Base-by-base conservation (phyloP, 768 basidiomycete genomes). In the Pulveroboletus sp. region DNA sequence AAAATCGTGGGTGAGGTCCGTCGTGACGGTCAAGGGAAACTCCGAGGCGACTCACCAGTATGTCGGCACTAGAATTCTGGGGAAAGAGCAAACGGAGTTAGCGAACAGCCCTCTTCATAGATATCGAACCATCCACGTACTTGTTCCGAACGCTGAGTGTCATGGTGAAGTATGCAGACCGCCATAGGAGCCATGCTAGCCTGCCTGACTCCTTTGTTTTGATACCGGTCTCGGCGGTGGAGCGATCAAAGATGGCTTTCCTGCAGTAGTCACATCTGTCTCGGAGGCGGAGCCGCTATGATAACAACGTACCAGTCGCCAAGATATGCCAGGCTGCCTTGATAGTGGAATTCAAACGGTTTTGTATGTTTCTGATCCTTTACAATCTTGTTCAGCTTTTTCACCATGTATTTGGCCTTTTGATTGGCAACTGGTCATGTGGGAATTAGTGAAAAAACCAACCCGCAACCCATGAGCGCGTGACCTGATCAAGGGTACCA, bases 151-250 rank as follows among this genome's bases (percentile, higher is more conserved):
- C 50, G 60, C 84, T 87, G 45, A 90, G 64, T 5, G 86, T 86
- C 79, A 80, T 80, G 6, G 85, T 85, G 64, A 88, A 86, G 68
- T 91, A 90, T 2, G 88, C 86, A 16, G 83, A 85, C 45, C 87
- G 75, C 87, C 87, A 89, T 41, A 89, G 71, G 27, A 89, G 71
- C 86, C 86, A 89, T 11, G 87, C 87, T 32, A 86, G 53, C 31
- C 84, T 75, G 23, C 86, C 81, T 32, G 79, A 74, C 68, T 87
- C 79, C 63, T 80, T 82, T 47, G 74, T 68, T 68, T 81, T 69
- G 58, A 79, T 64, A 20, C 78, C 73, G 38, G 64, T 71, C 41
- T 74, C 71, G 36, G 75, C 70, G 14, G 72, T 70, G 37, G 83
- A 76, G 47, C 82, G 73, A 69, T 88, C 86, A 58, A 86, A 88